Percentiles rank a stretch among this genome's conserved stretches.
These are phyloP conservation scores for Chaetomiaceae sp. DNA, from an alignment of 2,329 filamentous ascomycete species.

Conservation along the genomic window DNA sequence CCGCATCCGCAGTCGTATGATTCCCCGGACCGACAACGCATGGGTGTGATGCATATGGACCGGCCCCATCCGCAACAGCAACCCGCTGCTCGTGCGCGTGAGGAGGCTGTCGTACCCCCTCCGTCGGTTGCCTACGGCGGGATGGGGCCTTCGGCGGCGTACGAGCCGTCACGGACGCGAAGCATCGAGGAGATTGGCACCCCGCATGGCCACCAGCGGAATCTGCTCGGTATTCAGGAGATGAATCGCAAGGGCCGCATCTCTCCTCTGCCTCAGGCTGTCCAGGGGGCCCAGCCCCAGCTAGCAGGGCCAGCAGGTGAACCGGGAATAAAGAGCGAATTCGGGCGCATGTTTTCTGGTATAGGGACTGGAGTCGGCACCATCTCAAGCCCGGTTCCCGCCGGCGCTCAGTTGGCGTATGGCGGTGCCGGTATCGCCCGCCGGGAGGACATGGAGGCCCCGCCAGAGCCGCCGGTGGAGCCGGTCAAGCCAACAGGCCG, in stretches of 20 bases:
- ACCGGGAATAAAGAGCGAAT: slow-evolving; percentile 88
- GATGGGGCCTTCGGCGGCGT: slow-evolving; percentile 38
- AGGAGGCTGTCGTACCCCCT: slow-evolving; percentile 45
- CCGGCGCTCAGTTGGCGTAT: slow-evolving; percentile 42
- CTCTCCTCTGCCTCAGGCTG: slow-evolving; percentile 86
- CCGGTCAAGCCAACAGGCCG: slow-evolving; percentile 40
- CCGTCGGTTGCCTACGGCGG: slow-evolving; percentile 46
- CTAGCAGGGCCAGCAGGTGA: slow-evolving; percentile 74
- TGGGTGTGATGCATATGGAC: slow-evolving; percentile 35
- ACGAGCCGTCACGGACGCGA: slow-evolving; percentile 40
- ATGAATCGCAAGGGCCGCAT: slow-evolving; percentile 76
- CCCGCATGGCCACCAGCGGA: slow-evolving; percentile 55
- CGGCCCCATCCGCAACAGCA: slow-evolving; percentile 33
- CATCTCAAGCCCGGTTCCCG: slow-evolving; percentile 48
- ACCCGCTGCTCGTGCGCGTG: slow-evolving; percentile 38
- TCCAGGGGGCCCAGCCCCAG: slow-evolving; percentile 84
- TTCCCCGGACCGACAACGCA: slow-evolving; percentile 47
- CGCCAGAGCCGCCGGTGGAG: slow-evolving; percentile 43
- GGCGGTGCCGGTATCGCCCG: slow-evolving; percentile 41
- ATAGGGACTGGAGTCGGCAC: slow-evolving; percentile 60
- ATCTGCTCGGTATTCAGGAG: slow-evolving; percentile 73
- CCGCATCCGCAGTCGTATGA: slow-evolving; percentile 40
- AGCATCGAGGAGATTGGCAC: slow-evolving; percentile 50
- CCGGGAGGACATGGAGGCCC: slow-evolving; percentile 48
- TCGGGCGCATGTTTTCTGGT: slow-evolving; percentile 93